Conservation (phyloP, 2,329 filamentous ascomycete genomes). For the Paradendryphiella salina region DNA sequence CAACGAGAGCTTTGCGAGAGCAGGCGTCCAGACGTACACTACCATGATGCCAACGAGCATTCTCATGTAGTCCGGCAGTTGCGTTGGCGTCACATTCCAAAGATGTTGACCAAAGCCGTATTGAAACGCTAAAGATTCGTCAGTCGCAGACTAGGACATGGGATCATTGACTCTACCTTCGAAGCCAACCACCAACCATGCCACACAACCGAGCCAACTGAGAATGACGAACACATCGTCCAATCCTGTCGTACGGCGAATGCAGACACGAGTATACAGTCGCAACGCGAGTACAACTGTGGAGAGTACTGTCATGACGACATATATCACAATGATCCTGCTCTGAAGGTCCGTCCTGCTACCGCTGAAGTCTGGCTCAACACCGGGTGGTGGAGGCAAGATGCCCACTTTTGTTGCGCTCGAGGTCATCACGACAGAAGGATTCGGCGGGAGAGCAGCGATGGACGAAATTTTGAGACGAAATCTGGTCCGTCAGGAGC, state of each 20-base stretch:
- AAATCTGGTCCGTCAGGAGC: neutral
- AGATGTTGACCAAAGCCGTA: slow-evolving; percentile 27
- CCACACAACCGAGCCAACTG: slow-evolving; percentile 23
- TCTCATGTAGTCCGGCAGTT: slow-evolving; percentile 12
- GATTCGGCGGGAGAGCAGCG: neutral
- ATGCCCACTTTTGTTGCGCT: slow-evolving; percentile 10
- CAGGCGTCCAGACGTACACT: slow-evolving; percentile 28
- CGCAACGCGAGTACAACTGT: slow-evolving; percentile 16
- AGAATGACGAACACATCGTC: slow-evolving; percentile 20
- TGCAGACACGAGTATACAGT: slow-evolving; percentile 23
- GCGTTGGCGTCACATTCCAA: slow-evolving; percentile 21
- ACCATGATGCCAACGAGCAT: slow-evolving; percentile 22
- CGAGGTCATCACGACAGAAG: slow-evolving; percentile 4
- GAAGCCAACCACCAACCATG: slow-evolving; percentile 20
- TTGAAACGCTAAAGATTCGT: slow-evolving; percentile 14
- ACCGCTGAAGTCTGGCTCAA: slow-evolving; percentile 13
- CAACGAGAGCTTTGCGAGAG: slow-evolving; percentile 27
- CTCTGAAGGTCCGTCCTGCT: slow-evolving; percentile 16
- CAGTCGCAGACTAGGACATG: neutral
- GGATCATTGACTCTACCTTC: slow-evolving; percentile 3
- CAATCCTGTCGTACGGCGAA: slow-evolving; percentile 14
- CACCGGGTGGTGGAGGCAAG: slow-evolving; percentile 12
- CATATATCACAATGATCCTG: slow-evolving; percentile 17
- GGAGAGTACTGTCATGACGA: slow-evolving; percentile 17
- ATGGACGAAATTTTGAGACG: neutral